Percentiles rank a stretch among this genome's conserved stretches.
Conservation (phyloP, 2,329 filamentous ascomycete species). For the Stachybotrys chartarum region DNA sequence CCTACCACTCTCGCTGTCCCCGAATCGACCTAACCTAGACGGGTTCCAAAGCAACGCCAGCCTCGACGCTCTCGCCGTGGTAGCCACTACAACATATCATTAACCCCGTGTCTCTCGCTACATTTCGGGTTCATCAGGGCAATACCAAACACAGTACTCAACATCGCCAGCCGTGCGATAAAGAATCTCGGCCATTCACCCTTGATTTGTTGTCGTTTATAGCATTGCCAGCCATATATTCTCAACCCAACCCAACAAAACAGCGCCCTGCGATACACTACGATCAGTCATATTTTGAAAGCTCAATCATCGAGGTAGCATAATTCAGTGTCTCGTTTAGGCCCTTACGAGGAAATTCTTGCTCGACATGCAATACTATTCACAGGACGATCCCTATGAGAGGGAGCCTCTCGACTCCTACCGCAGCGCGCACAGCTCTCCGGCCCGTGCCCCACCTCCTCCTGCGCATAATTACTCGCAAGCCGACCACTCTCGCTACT, state of each 20-base stretch:
- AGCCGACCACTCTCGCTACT: slow-evolving; percentile 13
- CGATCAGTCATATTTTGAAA: too few species aligned
- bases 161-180: too few species aligned
- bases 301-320: too few species aligned
- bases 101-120: background rate
- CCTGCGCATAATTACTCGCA: slow-evolving; percentile 13
- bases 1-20: background rate
- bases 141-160: too few species aligned
- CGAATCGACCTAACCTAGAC: background rate
- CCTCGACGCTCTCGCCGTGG: background rate
- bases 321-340: too few species aligned
- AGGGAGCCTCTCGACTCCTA: slow-evolving; percentile 25
- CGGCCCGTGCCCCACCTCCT: slow-evolving; percentile 11
- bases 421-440: slow-evolving; percentile 14
- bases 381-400: slow-evolving; percentile 22
- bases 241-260: too few species aligned
- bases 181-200: too few species aligned
- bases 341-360: background rate
- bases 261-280: too few species aligned
- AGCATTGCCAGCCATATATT: too few species aligned
- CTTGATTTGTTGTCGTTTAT: too few species aligned
- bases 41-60: background rate
- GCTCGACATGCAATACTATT: slow-evolving; percentile 24
- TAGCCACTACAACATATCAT: background rate
- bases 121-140: background rate